A percentile compares a stretch with the other conserved stretches of the same genome.
phyloP scores from a whole-genome alignment of 2,329 filamentous ascomycete species.

The Colletotrichum destructivum region DNA sequence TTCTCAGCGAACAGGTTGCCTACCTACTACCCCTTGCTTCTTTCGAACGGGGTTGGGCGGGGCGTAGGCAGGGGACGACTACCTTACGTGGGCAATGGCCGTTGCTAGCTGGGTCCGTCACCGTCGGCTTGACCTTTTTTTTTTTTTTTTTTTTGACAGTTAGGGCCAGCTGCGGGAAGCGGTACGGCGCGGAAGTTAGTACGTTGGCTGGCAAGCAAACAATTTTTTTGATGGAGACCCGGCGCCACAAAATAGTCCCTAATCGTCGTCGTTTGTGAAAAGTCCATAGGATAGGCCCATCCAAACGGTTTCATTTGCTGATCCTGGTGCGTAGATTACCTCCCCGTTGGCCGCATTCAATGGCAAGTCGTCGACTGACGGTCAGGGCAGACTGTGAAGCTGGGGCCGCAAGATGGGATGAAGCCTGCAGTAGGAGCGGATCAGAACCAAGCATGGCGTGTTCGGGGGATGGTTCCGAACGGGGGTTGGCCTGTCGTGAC shows the following conservation, averaged over 20 bases:
- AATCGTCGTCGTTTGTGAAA: conserved; percentile 11
- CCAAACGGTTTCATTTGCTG: conserved; percentile 6
- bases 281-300: conserved; percentile 14
- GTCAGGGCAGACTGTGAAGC: conserved; percentile 11
- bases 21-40: conserved; percentile 22
- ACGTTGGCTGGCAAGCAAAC: conserved; percentile 40
- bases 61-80: background rate
- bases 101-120: conserved; percentile 10
- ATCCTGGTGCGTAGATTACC: conserved; percentile 1
- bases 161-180: conserved; percentile 37
- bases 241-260: conserved; percentile 20
- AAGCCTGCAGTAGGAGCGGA: conserved; percentile 35
- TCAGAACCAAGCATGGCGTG: conserved; percentile 33
- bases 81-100: conserved; percentile 4
- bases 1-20: conserved; percentile 12
- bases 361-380: conserved; percentile 11
- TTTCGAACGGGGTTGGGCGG: conserved; percentile 24
- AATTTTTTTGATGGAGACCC: conserved; percentile 31
- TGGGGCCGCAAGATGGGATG: conserved; percentile 40
- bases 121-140: conserved; percentile 14
- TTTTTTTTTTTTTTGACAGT: conserved; percentile 19
- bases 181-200: conserved; percentile 43
- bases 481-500: conserved; percentile 30
- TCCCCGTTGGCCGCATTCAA: conserved; percentile 6
- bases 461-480: conserved; percentile 39